A percentile compares a stretch with the other conserved stretches of the same genome.
These are phyloP conservation scores for Gossypium davidsonii DNA, from an alignment of 441 rosid genomes.

Conservation along the genomic window DNA sequence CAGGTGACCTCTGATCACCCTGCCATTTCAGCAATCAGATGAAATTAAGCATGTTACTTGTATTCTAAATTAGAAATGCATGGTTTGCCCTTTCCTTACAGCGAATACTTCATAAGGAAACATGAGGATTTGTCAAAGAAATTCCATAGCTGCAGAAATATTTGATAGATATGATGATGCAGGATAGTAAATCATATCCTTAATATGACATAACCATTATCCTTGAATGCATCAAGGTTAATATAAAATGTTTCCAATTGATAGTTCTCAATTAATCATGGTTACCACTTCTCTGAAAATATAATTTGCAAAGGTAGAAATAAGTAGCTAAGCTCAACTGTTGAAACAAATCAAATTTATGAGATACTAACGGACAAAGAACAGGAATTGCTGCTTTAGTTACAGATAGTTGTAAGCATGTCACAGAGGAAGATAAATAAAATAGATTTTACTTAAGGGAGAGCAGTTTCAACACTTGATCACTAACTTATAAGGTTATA, in stretches of 20 bases:
- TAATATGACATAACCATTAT: background rate
- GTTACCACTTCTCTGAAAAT: background rate
- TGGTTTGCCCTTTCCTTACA: background rate
- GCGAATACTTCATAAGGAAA: slow-evolving; percentile 1
- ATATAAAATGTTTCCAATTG: background rate
- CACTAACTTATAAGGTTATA: background rate
- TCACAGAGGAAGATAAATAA: background rate
- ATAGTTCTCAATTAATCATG: background rate
- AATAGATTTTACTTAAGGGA: background rate
- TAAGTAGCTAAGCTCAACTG: background rate
- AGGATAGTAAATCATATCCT: background rate
- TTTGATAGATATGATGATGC: background rate
- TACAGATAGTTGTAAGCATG: background rate
- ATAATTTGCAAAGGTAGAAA: background rate
- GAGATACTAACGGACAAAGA: background rate
- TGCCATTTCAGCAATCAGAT: slow-evolving; percentile 36
- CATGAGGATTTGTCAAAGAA: background rate
- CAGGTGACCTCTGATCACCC: slow-evolving; percentile 99
- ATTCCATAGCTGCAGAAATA: background rate
- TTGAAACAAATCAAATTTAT: slow-evolving; percentile 1
- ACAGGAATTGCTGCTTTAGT: background rate
- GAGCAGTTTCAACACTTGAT: background rate
- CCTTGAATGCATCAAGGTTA: background rate
- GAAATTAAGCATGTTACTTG: slow-evolving; percentile 18
- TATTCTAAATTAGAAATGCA: slow-evolving; percentile 11